Base-by-base conservation (phyloP, 176 grass and related monocot genomes). In the maize (Zea mays) region DNA sequence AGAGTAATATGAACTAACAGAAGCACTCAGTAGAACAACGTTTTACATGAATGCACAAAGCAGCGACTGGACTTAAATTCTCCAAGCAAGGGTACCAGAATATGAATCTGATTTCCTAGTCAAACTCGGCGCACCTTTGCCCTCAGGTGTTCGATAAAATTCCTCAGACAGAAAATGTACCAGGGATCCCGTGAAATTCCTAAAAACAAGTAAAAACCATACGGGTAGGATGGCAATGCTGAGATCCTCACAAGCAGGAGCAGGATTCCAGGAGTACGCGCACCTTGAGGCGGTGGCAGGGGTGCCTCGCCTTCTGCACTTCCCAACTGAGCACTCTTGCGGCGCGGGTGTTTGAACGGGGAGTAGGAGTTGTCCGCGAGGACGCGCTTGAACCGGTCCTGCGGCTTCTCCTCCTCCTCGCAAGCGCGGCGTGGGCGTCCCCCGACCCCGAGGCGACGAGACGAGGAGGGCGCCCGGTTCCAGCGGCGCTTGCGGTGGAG, bases 291-390 rank as follows among this genome's bases (percentile, higher is more conserved):
- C n/a, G 14, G 54, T 76, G 66, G 20, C 69, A 27, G 21, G 57
- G 46, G 47, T 9, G 12, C 46, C 38, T 84, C 73, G 45, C 72
- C 19, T 51, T 75, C 74, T 42, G 69, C 70, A 12, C 81, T 86
- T 75, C 9, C 80, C 43, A 8, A 45, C 17, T 69, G 48, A 9
- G 64, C 65, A 39, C 43, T 67, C 56, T 82, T 80, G 55, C 59
- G 80, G 33, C 81, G 92, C 62, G 94, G 86, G 85, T 94, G 94
- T 80, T 90, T 94, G 87, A 97, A 92, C 4, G 63, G 70, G 12
- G 87, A 86, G 69, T 92, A 97, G 45, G 94, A 91, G 74, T 97
- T 97, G 11, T 94, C 87, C 21, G 89, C 91, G 42, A 94, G 75
- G 42, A 92, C 85, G 77, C 85, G 82, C 85, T 85, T 94, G 84